phyloP scores from a whole-genome alignment of 2,329 filamentous ascomycete genomes.

The Beauveria caledonica region DNA sequence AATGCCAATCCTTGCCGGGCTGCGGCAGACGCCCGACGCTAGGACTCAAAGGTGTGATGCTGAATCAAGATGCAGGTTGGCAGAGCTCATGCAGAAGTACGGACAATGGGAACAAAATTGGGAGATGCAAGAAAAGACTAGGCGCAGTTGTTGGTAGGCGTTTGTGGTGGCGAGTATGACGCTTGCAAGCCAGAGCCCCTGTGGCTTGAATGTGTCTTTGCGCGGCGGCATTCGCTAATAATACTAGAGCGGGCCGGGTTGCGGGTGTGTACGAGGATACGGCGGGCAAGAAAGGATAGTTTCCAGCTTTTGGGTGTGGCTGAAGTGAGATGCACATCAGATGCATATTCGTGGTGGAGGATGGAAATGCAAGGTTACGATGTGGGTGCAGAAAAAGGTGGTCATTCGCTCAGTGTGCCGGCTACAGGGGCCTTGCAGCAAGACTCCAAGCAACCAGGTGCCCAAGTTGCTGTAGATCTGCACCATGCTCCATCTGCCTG shows the following conservation, averaged over 20 bases:
- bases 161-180: not conserved
- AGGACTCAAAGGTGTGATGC: not conserved
- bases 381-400: not conserved
- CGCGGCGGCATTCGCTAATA: not conserved
- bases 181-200: constrained; percentile 3
- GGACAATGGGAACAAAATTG: not conserved
- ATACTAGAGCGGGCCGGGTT: not conserved
- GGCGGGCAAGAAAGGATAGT: not conserved
- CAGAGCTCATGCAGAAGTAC: not conserved
- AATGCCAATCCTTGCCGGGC: not conserved
- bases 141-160: not conserved
- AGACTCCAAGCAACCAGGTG: no score
- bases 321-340: constrained; percentile 9
- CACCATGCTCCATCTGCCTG: not conserved
- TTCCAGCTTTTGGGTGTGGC: not conserved
- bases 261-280: not conserved
- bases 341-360: not conserved
- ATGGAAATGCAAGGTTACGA: not conserved
- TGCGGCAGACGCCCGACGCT: not conserved
- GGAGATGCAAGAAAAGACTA: not conserved
- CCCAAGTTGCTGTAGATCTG: not conserved
- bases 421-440: not conserved
- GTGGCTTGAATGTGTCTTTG: not conserved
- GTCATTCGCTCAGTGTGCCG: not conserved
- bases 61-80: not conserved